Percentiles rank a stretch among this genome's conserved stretches.
These are phyloP conservation scores for Ceratobasidium sp. DNA, from an alignment of 1,284 basidiomycete genomes.

Conservation along the genomic window DNA sequence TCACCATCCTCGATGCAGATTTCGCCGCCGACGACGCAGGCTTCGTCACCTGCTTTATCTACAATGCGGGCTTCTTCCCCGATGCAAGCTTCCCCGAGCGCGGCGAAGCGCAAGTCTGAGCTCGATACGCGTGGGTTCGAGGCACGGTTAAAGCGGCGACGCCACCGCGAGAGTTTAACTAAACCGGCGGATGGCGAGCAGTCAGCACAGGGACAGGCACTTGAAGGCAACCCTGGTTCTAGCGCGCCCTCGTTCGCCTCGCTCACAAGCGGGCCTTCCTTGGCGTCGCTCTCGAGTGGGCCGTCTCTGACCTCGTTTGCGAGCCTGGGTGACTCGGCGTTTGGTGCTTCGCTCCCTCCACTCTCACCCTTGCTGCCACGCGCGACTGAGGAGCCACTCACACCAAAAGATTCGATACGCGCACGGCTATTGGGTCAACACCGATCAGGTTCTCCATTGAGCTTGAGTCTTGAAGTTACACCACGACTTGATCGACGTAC, in stretches of 20 bases:
- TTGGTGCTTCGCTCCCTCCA: conserved; percentile 9
- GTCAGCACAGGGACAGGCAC: too few species aligned
- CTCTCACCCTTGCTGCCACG: background rate
- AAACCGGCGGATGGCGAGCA: background rate
- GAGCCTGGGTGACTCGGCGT: conserved; percentile 9
- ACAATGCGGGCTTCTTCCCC: background rate
- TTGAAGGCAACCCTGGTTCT: too few species aligned
- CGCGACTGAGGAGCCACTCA: conserved; percentile 4
- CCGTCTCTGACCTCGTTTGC: conserved; percentile 13
- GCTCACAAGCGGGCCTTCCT: background rate
- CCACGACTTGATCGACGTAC: background rate
- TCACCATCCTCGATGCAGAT: conserved; percentile 7
- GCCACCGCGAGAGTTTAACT: conserved; percentile 7
- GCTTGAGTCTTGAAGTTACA: background rate
- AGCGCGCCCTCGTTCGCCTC: background rate
- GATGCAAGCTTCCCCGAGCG: background rate
- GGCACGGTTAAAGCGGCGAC: conserved; percentile 8
- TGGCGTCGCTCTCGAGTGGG: conserved; percentile 4
- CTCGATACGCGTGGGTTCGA: conserved; percentile 26
- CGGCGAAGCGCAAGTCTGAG: conserved; percentile 24
- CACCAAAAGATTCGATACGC: conserved; percentile 8
- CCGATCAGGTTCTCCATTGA: conserved; percentile 13
- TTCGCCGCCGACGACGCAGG: conserved; percentile 2
- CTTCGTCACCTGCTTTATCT: background rate
- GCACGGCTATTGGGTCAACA: background rate